Base-by-base conservation (phyloP, 2,329 filamentous ascomycete species). In the Zymoseptoria pseudotritici region DNA sequence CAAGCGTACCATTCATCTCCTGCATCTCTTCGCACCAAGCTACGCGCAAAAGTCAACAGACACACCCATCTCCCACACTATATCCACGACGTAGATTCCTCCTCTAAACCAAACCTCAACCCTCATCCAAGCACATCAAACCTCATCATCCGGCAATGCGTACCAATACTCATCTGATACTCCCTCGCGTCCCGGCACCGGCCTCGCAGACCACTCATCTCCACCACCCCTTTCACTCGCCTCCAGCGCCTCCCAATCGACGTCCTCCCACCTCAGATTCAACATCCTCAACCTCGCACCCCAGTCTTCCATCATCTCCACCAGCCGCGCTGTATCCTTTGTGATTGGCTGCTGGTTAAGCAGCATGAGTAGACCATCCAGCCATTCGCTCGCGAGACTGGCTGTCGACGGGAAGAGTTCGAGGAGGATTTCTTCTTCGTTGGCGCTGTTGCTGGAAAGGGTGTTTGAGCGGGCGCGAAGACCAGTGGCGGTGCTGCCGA, bases 271-370 rank as follows among this genome's bases (percentile, higher is more conserved):
- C 58, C 91, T 81, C 50, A 99, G 89, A 74, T 97, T 99, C 68
- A 99, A 79, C 71, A 99, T 77, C 50, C 94, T 82, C 63, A 99
- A 95, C 79, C 96, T 96, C 64, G 97, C 78, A 4, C 94, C 92
- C 72, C 96, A 97, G 67, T 95, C 89, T 70, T 86, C 86, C 61
- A 97, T 89, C 68, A 97, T 78, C 58, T 87, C 86, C 57, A 97
- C 87, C 63, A 97, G 78, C 74, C 94, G 95, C 72, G 88, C 93
- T 42, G 94, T 97, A 76, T 97, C 93, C 2, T 91, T 85, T n/a
- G 94, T 99, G 72, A 99, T 97, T 20, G 94, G 94, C 61, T 92
- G 86, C 75, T 99, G 94, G 71, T 95, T 91, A 22, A 99, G 82
- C 58, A 99, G 80, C 91, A 99, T 96, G 59, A 97, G 81, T 65